These are phyloP conservation scores for Datisca glomerata DNA, from an alignment of 306 rosid genomes.

Conservation along the genomic window DNA sequence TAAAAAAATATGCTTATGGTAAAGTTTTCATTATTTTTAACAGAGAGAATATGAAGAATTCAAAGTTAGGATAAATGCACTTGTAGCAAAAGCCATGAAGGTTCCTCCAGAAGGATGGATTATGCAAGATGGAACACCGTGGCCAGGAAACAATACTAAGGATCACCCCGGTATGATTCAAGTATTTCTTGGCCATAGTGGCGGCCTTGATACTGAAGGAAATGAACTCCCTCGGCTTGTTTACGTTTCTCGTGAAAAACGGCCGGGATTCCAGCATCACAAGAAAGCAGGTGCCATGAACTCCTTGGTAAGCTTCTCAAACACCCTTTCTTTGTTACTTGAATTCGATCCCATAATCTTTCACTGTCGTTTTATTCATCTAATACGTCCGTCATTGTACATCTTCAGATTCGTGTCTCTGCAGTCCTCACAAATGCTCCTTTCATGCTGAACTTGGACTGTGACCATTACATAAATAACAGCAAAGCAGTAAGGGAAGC, in stretches of 20 bases:
- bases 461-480: conserved; percentile 86
- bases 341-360: not conserved
- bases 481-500: conserved; percentile 79
- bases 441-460: conserved; percentile 85
- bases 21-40: conserved; percentile 13
- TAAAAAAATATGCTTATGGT: conserved; percentile 5
- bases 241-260: conserved; percentile 86
- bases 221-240: conserved; percentile 91
- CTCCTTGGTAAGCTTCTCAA: conserved; percentile 47
- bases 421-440: conserved; percentile 92
- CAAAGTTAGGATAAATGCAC: conserved; percentile 78
- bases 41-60: conserved; percentile 97
- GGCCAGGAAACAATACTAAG: conserved; percentile 95
- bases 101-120: conserved; percentile 93
- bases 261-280: conserved; percentile 90
- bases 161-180: conserved; percentile 99
- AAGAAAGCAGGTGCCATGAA: conserved; percentile 99
- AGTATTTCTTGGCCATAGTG: conserved; percentile 90
- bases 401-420: conserved; percentile 75
- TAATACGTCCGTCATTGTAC: not conserved
- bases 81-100: conserved; percentile 87
- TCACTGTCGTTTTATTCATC: not conserved
- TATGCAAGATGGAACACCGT: conserved; percentile 98
- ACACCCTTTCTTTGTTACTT: conserved; percentile 12
- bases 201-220: conserved; percentile 84